Evolutionary conservation across 345 rosid genomes (phyloP), one percentile per base, ranked within the genome.

Genomic region (Lepidium aucheri): DNA sequence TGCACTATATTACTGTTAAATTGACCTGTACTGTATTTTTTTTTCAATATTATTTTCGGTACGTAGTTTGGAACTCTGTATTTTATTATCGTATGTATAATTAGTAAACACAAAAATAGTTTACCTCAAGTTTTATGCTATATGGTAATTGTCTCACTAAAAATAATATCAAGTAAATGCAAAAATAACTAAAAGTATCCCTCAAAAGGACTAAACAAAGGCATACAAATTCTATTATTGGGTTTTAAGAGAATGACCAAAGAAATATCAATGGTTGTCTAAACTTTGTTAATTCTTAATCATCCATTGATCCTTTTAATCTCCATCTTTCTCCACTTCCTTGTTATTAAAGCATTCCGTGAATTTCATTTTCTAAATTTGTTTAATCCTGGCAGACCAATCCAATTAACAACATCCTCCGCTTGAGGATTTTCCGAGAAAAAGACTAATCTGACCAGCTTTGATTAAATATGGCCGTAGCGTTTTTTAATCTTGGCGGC

Each of bases 181-280:
- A 49, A 57, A 49, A 64, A 20, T 32, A 51, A 57, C 32, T 46
- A 1, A 52, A 35, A 34, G 43, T 33, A 43, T 43, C 18, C 67
- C 72, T 34, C 42, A 66, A 73, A 34, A 58, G 76, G 72, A 52
- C 20, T 16, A 13, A 40, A 72, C 60, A 72, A 38, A 54, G 61
- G 8, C 26, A 73, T 65, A 5, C 12, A 49, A 14, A 50, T 15
- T 11, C 68, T 67, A 73, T 35, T 41, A 65, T 53, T 51, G 44
- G 67, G 39, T 7, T 65, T 56, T 9, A 20, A 14, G 22, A 58
- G 16, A 51, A 49, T 50, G 61, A 66, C 46, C 57, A 57, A 30
- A 65, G 12, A 38, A 6, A 55, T 17, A 47, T 65, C 35, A 66
- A 36, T 44, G 59, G 70, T n/a, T 28, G 15, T 12, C 1, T 35